Conservation (phyloP, 1,284 basidiomycete species). For the Ustilago nuda region DNA sequence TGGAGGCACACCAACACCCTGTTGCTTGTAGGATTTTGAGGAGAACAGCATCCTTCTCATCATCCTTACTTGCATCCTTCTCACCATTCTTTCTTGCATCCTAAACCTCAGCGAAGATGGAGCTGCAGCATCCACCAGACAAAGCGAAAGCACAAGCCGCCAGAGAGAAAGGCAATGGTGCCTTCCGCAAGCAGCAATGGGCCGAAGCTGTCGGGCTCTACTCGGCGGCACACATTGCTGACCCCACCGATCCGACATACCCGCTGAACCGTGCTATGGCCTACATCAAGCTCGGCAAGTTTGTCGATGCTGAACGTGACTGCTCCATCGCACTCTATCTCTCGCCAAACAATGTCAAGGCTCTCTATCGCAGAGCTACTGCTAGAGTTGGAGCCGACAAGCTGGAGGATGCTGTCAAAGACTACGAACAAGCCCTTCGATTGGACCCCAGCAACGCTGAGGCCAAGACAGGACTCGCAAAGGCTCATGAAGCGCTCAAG, state of each 20-base stretch:
- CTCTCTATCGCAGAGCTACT: slow-evolving; percentile 32
- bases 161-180: slow-evolving; percentile 37
- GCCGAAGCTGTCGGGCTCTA: slow-evolving; percentile 34
- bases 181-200: slow-evolving; percentile 31
- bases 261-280: slow-evolving; percentile 47
- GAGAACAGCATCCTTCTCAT: neutral
- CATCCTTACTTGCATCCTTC: neutral
- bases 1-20: slow-evolving; percentile 1
- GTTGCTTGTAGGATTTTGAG: slow-evolving; percentile 6
- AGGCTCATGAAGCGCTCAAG: slow-evolving; percentile 7
- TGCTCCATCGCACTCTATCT: slow-evolving; percentile 23
- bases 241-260: slow-evolving; percentile 40
- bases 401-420: slow-evolving; percentile 11
- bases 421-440: slow-evolving; percentile 19
- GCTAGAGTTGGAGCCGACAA: slow-evolving; percentile 21
- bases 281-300: slow-evolving; percentile 44
- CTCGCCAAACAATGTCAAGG: slow-evolving; percentile 40
- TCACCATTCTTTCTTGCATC: neutral
- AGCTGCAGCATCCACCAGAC: neutral
- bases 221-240: slow-evolving; percentile 24
- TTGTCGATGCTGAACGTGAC: slow-evolving; percentile 37
- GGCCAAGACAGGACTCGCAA: slow-evolving; percentile 23
- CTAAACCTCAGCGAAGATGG: neutral
- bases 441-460: slow-evolving; percentile 30
- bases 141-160: slow-evolving; percentile 22